Percentiles rank a stretch among this genome's conserved stretches.
These are phyloP conservation scores for Sugiyamaella japonica DNA, from an alignment of 1,139 yeast species.

Conservation along the genomic window DNA sequence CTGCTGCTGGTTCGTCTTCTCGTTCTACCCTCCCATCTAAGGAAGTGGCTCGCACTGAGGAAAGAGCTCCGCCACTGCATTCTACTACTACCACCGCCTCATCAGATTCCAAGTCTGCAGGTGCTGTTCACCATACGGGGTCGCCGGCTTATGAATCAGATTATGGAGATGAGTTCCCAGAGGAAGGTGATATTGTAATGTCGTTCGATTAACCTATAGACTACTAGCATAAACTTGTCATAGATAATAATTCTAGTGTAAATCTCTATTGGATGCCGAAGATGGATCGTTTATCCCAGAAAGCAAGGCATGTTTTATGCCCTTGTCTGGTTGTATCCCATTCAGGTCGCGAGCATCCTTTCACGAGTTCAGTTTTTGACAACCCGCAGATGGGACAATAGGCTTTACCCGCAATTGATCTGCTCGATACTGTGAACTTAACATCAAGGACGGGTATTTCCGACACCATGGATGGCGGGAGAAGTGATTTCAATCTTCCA, in stretches of 20 bases:
- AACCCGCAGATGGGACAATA: slow-evolving; percentile 31
- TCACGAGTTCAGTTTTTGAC: slow-evolving; percentile 27
- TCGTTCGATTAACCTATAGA: slow-evolving; percentile 20
- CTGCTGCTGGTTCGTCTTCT: background rate
- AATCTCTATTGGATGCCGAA: slow-evolving; percentile 16
- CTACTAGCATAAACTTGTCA: background rate
- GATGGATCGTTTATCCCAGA: slow-evolving; percentile 26
- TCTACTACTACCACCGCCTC: background rate
- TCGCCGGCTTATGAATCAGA: background rate
- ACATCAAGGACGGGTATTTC: slow-evolving; percentile 23
- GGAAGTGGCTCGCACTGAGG: too few species aligned
- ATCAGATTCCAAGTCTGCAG: background rate
- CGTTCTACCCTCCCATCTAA: background rate
- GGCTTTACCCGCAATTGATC: slow-evolving; percentile 11
- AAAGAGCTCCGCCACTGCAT: too few species aligned
- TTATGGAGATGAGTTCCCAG: slow-evolving; percentile 11
- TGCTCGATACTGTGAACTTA: slow-evolving; percentile 14
- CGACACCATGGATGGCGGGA: slow-evolving; percentile 16
- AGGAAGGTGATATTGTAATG: slow-evolving; percentile 24
- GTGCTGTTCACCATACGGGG: background rate
- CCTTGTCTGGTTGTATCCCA: slow-evolving; percentile 24
- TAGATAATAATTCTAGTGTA: background rate
- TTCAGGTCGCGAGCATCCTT: slow-evolving; percentile 24
- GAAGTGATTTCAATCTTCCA: slow-evolving; percentile 24
- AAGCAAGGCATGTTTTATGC: slow-evolving; percentile 27